These are phyloP conservation scores for Mycoemilia scoparia DNA, from an alignment of 192 early-diverging fungal genomes.

Conservation along the genomic window DNA sequence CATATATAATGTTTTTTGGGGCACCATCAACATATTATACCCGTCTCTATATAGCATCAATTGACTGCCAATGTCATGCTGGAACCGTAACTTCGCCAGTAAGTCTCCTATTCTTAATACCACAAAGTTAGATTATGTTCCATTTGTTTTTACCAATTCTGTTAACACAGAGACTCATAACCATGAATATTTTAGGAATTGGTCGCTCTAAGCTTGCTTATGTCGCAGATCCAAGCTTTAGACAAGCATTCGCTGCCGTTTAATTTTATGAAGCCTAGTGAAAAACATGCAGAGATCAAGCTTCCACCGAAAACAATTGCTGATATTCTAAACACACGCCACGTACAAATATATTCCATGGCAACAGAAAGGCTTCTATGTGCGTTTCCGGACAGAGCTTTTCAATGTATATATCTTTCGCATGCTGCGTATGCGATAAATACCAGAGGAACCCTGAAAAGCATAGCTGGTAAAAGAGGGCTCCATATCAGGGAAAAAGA, in stretches of 20 bases:
- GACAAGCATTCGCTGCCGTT: conserved; percentile 4
- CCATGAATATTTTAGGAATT: no score
- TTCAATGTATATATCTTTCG: conserved; percentile 12
- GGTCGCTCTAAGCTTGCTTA: no score
- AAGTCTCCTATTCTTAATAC: no score
- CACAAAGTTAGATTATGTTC: no score
- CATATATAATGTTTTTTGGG: conserved; percentile 2
- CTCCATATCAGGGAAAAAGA: conserved; percentile 6
- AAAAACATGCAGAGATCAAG: not conserved
- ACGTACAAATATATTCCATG: conserved; percentile 23
- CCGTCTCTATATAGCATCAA: conserved; percentile 21
- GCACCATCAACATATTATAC: conserved; percentile 1
- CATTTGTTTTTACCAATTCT: no score
- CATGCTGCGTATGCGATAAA: conserved; percentile 6
- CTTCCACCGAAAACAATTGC: not conserved
- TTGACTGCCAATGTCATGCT: conserved; percentile 13
- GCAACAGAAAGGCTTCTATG: conserved; percentile 16
- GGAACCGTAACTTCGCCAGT: conserved; percentile 8
- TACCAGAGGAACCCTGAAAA: conserved; percentile 9
- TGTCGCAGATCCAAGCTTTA: conserved; percentile 21
- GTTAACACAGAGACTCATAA: no score
- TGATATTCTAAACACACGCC: conserved; percentile 15
- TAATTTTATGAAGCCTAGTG: not conserved
- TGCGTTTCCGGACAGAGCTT: conserved; percentile 25
- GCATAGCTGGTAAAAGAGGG: conserved; percentile 9